Conservation (phyloP, 2,329 filamentous ascomycete species). For the Colletotrichum salicis region DNA sequence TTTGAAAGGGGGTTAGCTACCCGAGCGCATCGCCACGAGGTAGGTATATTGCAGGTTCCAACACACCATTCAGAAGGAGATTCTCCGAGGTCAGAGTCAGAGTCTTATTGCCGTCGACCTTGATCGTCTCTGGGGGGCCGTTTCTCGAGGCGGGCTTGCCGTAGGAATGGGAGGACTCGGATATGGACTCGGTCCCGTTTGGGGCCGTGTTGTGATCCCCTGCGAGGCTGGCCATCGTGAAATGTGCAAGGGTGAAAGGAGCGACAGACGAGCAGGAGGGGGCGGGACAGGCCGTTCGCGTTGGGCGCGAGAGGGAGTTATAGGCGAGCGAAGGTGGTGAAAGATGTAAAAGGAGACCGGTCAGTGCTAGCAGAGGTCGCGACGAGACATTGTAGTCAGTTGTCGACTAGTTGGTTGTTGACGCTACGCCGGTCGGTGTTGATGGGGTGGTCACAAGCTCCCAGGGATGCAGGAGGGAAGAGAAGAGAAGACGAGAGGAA, state of each 20-base stretch:
- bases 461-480: not conserved
- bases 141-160: constrained; percentile 28
- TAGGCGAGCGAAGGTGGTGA: not conserved
- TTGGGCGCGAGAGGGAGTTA: not conserved
- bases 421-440: constrained; percentile 3
- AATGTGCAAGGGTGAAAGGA: not conserved
- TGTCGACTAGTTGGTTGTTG: not conserved
- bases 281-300: not conserved
- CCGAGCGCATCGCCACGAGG: constrained; percentile 5
- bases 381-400: constrained; percentile 29
- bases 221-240: constrained; percentile 12
- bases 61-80: constrained; percentile 49
- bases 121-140: constrained; percentile 27
- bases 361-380: constrained; percentile 19
- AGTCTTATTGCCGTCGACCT: constrained; percentile 44
- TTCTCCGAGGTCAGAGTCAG: constrained; percentile 45
- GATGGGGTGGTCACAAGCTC: not conserved
- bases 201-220: not conserved
- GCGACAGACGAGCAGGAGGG: not conserved
- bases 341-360: not conserved
- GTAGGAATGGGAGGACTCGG: constrained; percentile 30
- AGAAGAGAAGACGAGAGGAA: not conserved
- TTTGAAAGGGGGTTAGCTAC: constrained; percentile 20
- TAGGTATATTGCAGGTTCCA: not conserved
- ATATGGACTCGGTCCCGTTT: constrained; percentile 29